Conservation (phyloP, 1,284 basidiomycete genomes). For the Boletellus sp. region DNA sequence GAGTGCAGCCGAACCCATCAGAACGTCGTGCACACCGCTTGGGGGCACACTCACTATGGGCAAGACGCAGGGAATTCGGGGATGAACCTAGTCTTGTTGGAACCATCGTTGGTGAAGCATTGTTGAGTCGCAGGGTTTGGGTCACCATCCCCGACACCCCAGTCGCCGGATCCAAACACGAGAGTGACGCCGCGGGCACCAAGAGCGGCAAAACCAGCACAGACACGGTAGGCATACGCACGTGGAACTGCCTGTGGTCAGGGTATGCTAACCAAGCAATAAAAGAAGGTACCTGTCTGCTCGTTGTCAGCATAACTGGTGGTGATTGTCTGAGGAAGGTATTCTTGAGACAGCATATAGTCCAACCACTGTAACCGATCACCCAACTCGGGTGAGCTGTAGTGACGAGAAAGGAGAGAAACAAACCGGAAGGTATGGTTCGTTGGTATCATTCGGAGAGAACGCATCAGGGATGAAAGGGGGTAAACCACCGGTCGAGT, state of each 20-base stretch:
- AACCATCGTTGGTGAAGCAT: conserved; percentile 61
- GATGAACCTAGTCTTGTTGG: conserved; percentile 51
- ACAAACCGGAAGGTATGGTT: conserved; percentile 55
- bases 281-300: conserved; percentile 46
- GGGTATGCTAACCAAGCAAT: not conserved
- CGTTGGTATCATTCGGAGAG: conserved; percentile 49
- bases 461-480: conserved; percentile 52
- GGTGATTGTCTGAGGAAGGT: conserved; percentile 25
- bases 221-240: conserved; percentile 60
- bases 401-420: conserved; percentile 35
- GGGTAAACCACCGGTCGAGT: conserved; percentile 56
- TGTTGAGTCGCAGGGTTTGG: conserved; percentile 44
- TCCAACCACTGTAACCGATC: conserved; percentile 52
- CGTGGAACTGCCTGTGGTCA: conserved; percentile 47
- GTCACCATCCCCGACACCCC: conserved; percentile 60
- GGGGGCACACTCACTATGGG: conserved; percentile 37
- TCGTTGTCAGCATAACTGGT: conserved; percentile 59
- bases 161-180: conserved; percentile 65
- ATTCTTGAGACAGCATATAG: conserved; percentile 44
- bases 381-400: not conserved
- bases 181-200: conserved; percentile 63
- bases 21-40: conserved; percentile 26
- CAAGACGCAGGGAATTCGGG: conserved; percentile 54
- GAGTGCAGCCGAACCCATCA: not conserved
- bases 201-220: conserved; percentile 53